Evolutionary conservation across 305 asterid genomes (phyloP), one percentile per base, ranked within the genome.

Genomic region (Fraxinus nigra): DNA sequence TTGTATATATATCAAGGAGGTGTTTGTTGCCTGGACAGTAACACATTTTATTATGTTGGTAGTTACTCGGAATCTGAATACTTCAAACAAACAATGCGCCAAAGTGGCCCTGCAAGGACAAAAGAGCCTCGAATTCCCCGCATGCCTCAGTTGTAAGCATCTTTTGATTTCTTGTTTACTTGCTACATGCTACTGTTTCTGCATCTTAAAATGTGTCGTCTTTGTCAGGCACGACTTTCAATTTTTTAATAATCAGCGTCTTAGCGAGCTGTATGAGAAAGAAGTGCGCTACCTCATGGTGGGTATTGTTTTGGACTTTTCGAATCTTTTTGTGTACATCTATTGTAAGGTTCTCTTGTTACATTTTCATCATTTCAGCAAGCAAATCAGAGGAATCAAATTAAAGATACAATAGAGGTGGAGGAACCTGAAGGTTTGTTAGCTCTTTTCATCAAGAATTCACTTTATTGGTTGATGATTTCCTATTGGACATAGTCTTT

Each of bases 41-140:
- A 72, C 26, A 72, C 46, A 14, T 33, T 14, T 70, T 33, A 33
- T 72, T 16, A 32, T 33, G 43, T 72, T 0, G 24, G 22, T 75
- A 97, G 99, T 87, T 97, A 97, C 91, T 97, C 99, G 0, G 99
- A 97, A 77, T 92, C 98, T 0, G 99, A 97, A 87, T 95, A 97
- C 91, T 95, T 93, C 88, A 97, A 97, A 95, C 99, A 97, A 89
- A 97, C 99, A 82, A 92, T 97, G 98, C 98, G 99, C 67, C 98
- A 92, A 85, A 91, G 92, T 92, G 99, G 98, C 85, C 98, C 99
- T 78, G 92, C 94, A 16, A 92, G 87, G 84, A 93, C 99, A 38
- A 97, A 93, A 85, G 99, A 97, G 89, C 98, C 98, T 82, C 92
- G 98, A 81, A 95, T 97, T 85, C 99, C 99, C 80, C 97, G 99